Evolutionary conservation across 805 yeast genomes (phyloP).

Genomic region (Phaffomyces opuntiae): DNA sequence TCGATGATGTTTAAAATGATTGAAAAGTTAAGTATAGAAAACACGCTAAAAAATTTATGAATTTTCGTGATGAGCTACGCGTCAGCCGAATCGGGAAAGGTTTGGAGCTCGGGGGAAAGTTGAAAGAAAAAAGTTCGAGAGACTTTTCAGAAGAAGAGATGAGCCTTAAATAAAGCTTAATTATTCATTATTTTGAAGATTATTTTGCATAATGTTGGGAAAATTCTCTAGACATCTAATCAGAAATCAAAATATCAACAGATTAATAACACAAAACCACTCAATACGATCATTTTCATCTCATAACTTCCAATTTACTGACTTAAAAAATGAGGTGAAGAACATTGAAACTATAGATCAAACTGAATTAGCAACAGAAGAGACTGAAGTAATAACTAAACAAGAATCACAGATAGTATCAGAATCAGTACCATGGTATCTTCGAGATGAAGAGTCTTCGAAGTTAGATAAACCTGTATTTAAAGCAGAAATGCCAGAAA

Average conservation of each 20-base stretch:
- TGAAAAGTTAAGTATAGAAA: no score
- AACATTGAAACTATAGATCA: background rate
- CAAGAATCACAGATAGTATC: slow-evolving; percentile 17
- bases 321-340: background rate
- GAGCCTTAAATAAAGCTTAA: background rate
- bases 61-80: background rate
- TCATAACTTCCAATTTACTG: background rate
- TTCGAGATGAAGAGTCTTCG: slow-evolving; percentile 37
- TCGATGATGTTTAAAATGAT: no score
- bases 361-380: background rate
- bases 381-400: slow-evolving; percentile 20
- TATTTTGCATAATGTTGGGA: background rate
- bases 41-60: background rate
- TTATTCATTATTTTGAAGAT: background rate
- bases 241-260: background rate
- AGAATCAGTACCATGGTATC: slow-evolving; percentile 50
- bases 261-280: no score
- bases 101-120: background rate
- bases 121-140: background rate
- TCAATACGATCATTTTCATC: background rate
- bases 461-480: slow-evolving; percentile 28
- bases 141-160: background rate
- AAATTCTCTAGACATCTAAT: background rate
- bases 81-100: background rate
- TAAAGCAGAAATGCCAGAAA: slow-evolving; percentile 39